phyloP scores from a whole-genome alignment of 176 grass and related monocot species.

The Pharus latifolius region DNA sequence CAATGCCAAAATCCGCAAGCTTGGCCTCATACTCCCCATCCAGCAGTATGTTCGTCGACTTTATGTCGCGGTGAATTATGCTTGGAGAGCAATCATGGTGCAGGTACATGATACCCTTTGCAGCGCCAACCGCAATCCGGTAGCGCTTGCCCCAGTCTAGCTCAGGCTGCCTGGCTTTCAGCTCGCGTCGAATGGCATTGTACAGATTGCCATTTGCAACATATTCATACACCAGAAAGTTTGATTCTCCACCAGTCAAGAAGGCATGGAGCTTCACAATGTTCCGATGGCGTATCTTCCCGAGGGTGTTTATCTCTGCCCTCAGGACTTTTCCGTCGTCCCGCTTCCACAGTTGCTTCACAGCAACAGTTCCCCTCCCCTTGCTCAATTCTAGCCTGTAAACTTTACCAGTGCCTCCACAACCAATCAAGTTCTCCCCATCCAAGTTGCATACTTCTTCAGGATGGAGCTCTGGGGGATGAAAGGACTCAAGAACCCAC shows the following conservation, averaged over 20 bases:
- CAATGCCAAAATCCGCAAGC: constrained; percentile 74
- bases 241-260: constrained; percentile 31
- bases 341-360: constrained; percentile 54
- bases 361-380: constrained; percentile 44
- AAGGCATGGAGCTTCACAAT: constrained; percentile 70
- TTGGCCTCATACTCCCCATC: constrained; percentile 57
- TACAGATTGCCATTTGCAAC: constrained; percentile 67
- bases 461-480: constrained; percentile 41
- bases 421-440: constrained; percentile 47
- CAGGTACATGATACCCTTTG: constrained; percentile 80
- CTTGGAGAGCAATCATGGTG: constrained; percentile 63
- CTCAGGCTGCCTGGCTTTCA: constrained; percentile 29
- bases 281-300: constrained; percentile 58
- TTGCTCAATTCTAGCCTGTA: constrained; percentile 57
- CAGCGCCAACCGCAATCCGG: constrained; percentile 54
- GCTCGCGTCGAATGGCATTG: constrained; percentile 52
- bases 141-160: constrained; percentile 61
- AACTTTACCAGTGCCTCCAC: constrained; percentile 57
- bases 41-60: constrained; percentile 67
- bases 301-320: constrained; percentile 45
- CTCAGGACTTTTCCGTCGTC: constrained; percentile 39
- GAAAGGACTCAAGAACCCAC: constrained; percentile 56
- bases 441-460: constrained; percentile 49
- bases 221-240: constrained; percentile 64
- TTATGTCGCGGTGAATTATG: constrained; percentile 80